phyloP scores from a whole-genome alignment of 2,329 filamentous ascomycete genomes.

The Decorospora gaudefroyi region DNA sequence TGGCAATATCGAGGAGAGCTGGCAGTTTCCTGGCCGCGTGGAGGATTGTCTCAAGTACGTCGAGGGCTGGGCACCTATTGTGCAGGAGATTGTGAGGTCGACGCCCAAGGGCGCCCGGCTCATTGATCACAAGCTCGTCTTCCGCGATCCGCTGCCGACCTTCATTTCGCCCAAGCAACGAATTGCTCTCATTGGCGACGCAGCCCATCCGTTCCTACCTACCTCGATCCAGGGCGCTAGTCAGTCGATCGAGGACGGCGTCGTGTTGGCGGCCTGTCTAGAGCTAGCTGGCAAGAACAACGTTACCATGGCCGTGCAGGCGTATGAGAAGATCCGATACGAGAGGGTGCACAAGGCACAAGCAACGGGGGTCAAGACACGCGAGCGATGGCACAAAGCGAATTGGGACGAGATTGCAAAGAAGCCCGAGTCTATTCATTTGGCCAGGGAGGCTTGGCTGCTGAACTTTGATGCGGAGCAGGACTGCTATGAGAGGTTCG shows the following conservation, averaged over 20 bases:
- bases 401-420: slow-evolving; percentile 36
- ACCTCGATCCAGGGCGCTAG: slow-evolving; percentile 59
- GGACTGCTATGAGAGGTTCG: slow-evolving; percentile 40
- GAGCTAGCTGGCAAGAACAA: slow-evolving; percentile 33
- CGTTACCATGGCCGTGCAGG: slow-evolving; percentile 30
- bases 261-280: slow-evolving; percentile 35
- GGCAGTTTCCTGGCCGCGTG: slow-evolving; percentile 41
- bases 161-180: slow-evolving; percentile 56
- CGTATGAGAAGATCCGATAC: slow-evolving; percentile 43
- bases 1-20: slow-evolving; percentile 42
- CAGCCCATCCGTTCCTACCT: slow-evolving; percentile 59
- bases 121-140: slow-evolving; percentile 61
- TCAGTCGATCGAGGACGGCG: slow-evolving; percentile 58
- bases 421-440: slow-evolving; percentile 36
- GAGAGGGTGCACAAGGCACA: slow-evolving; percentile 38
- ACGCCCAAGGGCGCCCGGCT: slow-evolving; percentile 42
- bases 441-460: slow-evolving; percentile 39
- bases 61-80: slow-evolving; percentile 38
- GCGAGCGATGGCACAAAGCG: slow-evolving; percentile 40
- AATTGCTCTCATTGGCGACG: slow-evolving; percentile 59
- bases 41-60: slow-evolving; percentile 41
- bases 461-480: slow-evolving; percentile 40
- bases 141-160: slow-evolving; percentile 57
- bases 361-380: slow-evolving; percentile 35
- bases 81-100: slow-evolving; percentile 39